A percentile compares a stretch with the other conserved stretches of the same genome.
phyloP scores from a whole-genome alignment of 371 early-diverging fungal genomes.

The Homolaphlyctis polyrhiza region DNA sequence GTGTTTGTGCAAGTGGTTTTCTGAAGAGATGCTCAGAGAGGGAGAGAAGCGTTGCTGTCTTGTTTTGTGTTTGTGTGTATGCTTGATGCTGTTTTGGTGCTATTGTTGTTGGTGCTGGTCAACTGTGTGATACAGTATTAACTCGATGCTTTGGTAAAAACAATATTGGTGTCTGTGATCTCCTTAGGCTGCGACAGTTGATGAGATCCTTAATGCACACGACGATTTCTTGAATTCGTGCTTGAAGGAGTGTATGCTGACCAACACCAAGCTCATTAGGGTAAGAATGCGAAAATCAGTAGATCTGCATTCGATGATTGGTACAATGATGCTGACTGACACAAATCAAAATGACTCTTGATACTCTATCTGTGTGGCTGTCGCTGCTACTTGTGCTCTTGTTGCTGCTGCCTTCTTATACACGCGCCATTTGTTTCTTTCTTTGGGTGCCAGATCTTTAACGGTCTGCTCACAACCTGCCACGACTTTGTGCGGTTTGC shows the following conservation, averaged over 20 bases:
- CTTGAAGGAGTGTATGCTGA: constrained; percentile 86
- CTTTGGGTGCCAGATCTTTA: constrained; percentile 6
- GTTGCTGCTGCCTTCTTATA: neutral
- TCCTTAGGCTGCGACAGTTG: constrained; percentile 64
- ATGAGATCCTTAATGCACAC: constrained; percentile 77
- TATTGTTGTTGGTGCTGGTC: too few relatives aligned
- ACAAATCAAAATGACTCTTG: too few relatives aligned
- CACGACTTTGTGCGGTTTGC: constrained; percentile 9
- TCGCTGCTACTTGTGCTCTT: neutral
- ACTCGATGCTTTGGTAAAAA: too few relatives aligned
- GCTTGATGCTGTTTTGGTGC: too few relatives aligned
- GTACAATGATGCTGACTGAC: neutral
- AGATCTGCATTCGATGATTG: constrained; percentile 7
- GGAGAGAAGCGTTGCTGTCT: too few relatives aligned
- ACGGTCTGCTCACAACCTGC: constrained; percentile 8
- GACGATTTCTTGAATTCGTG: constrained; percentile 81
- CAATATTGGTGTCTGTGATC: too few relatives aligned
- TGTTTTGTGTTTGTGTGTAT: too few relatives aligned
- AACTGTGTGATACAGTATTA: neutral
- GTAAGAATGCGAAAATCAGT: constrained; percentile 42
- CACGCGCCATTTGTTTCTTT: neutral
- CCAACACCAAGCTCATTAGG: constrained; percentile 69
- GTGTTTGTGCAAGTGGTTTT: constrained; percentile 6
- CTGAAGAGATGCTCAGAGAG: neutral
- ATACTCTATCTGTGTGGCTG: too few relatives aligned